Conservation (phyloP, 495 filamentous ascomycete species). For the Pyrenopolyporus hunteri region DNA sequence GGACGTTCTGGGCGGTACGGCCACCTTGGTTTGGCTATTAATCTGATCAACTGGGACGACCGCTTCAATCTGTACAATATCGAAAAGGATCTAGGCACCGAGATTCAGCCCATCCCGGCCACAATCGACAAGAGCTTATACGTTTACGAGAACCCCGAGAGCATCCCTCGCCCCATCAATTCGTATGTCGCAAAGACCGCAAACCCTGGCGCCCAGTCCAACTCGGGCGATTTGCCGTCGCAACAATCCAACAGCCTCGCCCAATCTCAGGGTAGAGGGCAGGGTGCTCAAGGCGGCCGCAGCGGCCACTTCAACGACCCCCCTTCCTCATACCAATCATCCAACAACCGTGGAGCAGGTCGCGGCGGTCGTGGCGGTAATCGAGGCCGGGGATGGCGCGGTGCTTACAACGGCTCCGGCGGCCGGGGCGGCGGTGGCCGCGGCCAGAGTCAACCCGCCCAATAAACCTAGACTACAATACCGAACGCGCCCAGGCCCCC, state of each 20-base stretch:
- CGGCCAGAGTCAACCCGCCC: conserved; percentile 45
- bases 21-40: conserved; percentile 96
- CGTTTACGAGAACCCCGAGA: conserved; percentile 95
- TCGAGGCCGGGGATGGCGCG: conserved; percentile 47
- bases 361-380: conserved; percentile 46
- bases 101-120: conserved; percentile 93
- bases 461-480: conserved; percentile 36
- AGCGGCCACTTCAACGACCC: conserved; percentile 36
- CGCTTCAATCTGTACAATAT: conserved; percentile 99
- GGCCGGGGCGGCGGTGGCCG: conserved; percentile 53
- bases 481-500: conserved; percentile 5
- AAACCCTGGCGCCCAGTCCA: conserved; percentile 37
- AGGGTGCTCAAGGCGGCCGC: conserved; percentile 22
- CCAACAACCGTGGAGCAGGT: conserved; percentile 46
- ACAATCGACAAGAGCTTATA: conserved; percentile 98
- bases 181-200: conserved; percentile 45
- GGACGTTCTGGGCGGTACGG: conserved; percentile 97
- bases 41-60: conserved; percentile 99
- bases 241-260: conserved; percentile 30
- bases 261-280: conserved; percentile 33
- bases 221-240: conserved; percentile 29
- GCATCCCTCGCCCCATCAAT: conserved; percentile 78
- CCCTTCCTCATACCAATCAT: conserved; percentile 46
- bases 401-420: conserved; percentile 47
- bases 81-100: conserved; percentile 94